Evolutionary conservation across 2,329 filamentous ascomycete genomes (phyloP), one percentile per base, ranked within the genome.

Genomic region (Aspergillus arachidicola): DNA sequence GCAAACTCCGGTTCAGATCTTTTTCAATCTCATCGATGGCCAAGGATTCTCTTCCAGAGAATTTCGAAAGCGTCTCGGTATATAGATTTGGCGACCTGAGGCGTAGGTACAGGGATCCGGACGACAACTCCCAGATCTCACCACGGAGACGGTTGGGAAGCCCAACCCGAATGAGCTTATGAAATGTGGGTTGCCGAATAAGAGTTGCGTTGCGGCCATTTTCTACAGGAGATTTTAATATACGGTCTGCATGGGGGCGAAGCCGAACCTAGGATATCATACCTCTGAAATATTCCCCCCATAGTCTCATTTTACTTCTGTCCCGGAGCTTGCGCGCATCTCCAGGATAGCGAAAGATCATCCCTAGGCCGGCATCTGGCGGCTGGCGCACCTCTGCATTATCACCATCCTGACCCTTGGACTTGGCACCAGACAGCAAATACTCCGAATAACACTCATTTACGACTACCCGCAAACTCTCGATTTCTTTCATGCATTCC

Each of bases 21-120:
- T 99, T 99, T 76, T 99, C 95, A 68, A 99, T 99, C 83, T 99
- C 95, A 76, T 99, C 95, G 70, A 98, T 98, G 51, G 95, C 95
- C 64, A 99, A 85, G 12, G 94, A 98, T 69, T 96, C 92, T 73
- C 90, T 87, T 9, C 95, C 95, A 7, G 90, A 87, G 71, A 90
- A 94, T 74, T 95, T 94, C 58, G 87, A 83, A 51, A 99, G 82
- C 0, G 94, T 98, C 62, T 99, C 92, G 51, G 86, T 82, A 73
- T 94, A 99, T 6, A 94, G 82, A 12, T 87, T 91, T 1, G 95
- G 95, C 63, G 91, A 92, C 73, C 97, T 91, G 16, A 99, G 84
- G 32, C 94, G 89, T 63, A 96, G 83, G 76, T 94, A 97, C 66
- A 97, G 85, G 2, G 94, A 96, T 6, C 95, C 95, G 10, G 93